phyloP scores from a whole-genome alignment of 1,284 basidiomycete genomes.

The Trichosporon faecale region DNA sequence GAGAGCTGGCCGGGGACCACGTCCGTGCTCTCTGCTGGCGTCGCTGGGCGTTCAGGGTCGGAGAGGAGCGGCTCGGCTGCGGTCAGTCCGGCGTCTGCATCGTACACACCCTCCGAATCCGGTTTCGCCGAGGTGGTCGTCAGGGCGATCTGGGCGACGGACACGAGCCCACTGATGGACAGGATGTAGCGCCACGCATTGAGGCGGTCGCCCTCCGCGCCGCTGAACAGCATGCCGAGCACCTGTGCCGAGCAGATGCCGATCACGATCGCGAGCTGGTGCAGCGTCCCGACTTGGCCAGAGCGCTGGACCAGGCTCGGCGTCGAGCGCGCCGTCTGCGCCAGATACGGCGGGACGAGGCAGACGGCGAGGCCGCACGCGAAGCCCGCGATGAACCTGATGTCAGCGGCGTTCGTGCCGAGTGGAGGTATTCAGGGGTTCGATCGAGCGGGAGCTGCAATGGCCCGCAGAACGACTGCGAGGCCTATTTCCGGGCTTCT shows the following conservation, averaged over 20 bases:
- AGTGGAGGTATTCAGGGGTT: background rate
- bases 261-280: constrained; percentile 80
- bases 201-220: constrained; percentile 44
- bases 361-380: constrained; percentile 80
- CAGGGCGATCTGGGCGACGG: constrained; percentile 60
- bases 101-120: constrained; percentile 10
- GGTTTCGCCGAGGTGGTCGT: background rate
- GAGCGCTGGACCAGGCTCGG: constrained; percentile 29
- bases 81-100: background rate
- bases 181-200: constrained; percentile 70
- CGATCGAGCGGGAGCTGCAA: background rate
- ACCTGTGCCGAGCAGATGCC: constrained; percentile 77
- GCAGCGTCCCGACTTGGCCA: constrained; percentile 65
- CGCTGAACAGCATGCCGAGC: constrained; percentile 43
- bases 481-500: background rate
- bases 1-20: constrained; percentile 38
- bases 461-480: background rate
- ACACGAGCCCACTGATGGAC: constrained; percentile 62
- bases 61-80: constrained; percentile 35
- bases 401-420: background rate
- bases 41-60: background rate
- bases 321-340: constrained; percentile 69
- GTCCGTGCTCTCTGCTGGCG: constrained; percentile 52
- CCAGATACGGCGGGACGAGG: constrained; percentile 78
- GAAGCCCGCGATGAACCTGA: constrained; percentile 71